Conservation (phyloP, 2,329 filamentous ascomycete genomes). For the Phialophora verrucosa region DNA sequence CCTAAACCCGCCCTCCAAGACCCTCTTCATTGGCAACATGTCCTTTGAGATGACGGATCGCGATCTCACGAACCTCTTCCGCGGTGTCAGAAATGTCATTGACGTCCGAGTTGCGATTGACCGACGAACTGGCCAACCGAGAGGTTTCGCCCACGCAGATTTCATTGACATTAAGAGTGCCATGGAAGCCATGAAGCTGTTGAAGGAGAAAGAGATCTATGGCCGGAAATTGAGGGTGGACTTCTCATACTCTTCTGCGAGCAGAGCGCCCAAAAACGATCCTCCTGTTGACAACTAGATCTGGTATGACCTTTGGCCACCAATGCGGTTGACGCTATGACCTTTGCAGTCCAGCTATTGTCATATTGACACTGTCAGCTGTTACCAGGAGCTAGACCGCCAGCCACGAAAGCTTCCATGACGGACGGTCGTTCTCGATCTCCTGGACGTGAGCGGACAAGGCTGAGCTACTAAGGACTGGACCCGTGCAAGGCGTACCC, state of each 20-base stretch:
- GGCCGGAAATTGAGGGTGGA: constrained; percentile 70
- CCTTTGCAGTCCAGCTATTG: background rate
- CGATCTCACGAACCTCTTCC: constrained; percentile 80
- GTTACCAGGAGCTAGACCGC: background rate
- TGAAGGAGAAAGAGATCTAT: constrained; percentile 66
- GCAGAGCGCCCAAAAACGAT: constrained; percentile 35
- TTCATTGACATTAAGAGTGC: constrained; percentile 73
- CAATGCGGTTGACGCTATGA: background rate
- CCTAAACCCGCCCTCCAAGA: constrained; percentile 61
- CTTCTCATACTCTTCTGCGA: constrained; percentile 50
- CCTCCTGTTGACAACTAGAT: constrained; percentile 8
- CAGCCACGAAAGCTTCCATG: background rate
- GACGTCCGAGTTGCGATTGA: constrained; percentile 85
- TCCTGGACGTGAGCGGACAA: background rate
- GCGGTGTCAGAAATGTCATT: constrained; percentile 69
- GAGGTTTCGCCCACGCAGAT: constrained; percentile 84
- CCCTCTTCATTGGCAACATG: constrained; percentile 84
- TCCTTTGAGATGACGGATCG: constrained; percentile 83
- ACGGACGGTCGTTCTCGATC: background rate
- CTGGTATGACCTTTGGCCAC: background rate
- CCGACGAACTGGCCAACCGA: constrained; percentile 76
- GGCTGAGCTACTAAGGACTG: background rate
- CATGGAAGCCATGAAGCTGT: constrained; percentile 60
- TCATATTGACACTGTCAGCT: background rate
- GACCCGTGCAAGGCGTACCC: background rate